Conservation (phyloP, 1,284 basidiomycete species). For the Malassezia psittaci region DNA sequence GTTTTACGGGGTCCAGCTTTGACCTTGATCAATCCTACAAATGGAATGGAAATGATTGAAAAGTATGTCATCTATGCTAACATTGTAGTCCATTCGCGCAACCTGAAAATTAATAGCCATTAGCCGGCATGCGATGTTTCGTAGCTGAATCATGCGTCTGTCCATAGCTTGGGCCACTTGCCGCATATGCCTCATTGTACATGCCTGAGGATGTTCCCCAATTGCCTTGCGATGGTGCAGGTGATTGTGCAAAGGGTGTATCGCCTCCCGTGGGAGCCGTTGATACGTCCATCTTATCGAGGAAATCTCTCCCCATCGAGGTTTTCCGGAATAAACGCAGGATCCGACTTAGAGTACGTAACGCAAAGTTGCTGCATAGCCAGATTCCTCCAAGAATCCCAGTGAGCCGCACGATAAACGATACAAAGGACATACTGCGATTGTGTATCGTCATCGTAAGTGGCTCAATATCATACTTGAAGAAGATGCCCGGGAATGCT, state of each 20-base stretch:
- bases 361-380: constrained; percentile 36
- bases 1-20: constrained; percentile 42
- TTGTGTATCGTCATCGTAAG: constrained; percentile 74
- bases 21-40: constrained; percentile 43
- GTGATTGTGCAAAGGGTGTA: background rate
- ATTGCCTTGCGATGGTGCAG: background rate
- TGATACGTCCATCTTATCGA: background rate
- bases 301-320: background rate
- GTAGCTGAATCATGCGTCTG: background rate
- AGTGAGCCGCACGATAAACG: constrained; percentile 67
- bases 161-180: background rate
- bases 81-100: constrained; percentile 27
- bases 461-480: constrained; percentile 76
- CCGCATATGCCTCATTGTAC: background rate
- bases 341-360: constrained; percentile 29
- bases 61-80: constrained; percentile 29
- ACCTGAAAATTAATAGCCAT: constrained; percentile 14
- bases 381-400: constrained; percentile 50
- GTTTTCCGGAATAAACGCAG: background rate
- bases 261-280: background rate
- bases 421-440: constrained; percentile 67
- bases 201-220: background rate
- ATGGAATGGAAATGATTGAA: constrained; percentile 45
- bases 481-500: constrained; percentile 59
- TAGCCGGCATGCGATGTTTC: background rate